A percentile compares a stretch with the other conserved stretches of the same genome.
Evolutionary conservation across 441 rosid genomes (phyloP).

Genomic region (Capsella rubella): DNA sequence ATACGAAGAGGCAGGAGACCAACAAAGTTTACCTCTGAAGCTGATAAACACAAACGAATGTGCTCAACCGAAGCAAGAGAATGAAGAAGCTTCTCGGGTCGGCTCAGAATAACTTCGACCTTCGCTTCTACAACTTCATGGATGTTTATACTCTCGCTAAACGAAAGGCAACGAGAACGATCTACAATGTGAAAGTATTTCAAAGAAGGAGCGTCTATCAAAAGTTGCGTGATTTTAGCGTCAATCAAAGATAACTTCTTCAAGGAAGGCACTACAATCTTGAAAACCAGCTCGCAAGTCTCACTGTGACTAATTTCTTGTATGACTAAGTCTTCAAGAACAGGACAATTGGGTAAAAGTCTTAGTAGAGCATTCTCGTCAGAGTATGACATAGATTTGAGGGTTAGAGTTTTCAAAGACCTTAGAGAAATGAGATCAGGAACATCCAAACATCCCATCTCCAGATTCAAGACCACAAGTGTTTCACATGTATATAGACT

Average conservation of each 20-base stretch:
- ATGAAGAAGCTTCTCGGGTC: constrained; percentile 24
- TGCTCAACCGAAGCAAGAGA: constrained; percentile 13
- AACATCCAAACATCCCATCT: not conserved
- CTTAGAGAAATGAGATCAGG: constrained; percentile 30
- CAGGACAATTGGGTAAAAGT: constrained; percentile 28
- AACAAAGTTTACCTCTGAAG: constrained; percentile 18
- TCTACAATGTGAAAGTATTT: constrained; percentile 22
- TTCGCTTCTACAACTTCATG: not conserved
- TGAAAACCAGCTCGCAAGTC: not conserved
- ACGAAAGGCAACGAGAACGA: constrained; percentile 2
- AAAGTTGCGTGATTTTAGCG: constrained; percentile 3
- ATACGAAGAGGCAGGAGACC: constrained; percentile 3
- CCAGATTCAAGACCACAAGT: constrained; percentile 30
- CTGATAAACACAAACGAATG: constrained; percentile 34
- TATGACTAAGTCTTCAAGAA: constrained; percentile 29
- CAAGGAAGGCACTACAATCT: constrained; percentile 32
- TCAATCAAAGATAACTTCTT: constrained; percentile 16
- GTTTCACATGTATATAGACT: constrained; percentile 24
- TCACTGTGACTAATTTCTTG: not conserved
- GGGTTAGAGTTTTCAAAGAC: constrained; percentile 28
- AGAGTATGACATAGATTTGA: not conserved
- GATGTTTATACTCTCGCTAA: not conserved
- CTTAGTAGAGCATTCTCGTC: constrained; percentile 2
- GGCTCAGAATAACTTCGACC: constrained; percentile 15
- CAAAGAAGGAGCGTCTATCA: constrained; percentile 18